Percentiles rank a stretch among this genome's conserved stretches.
phyloP scores from a whole-genome alignment of 352 stramenopile species.

The Phytopythium cucurbitacearum region DNA sequence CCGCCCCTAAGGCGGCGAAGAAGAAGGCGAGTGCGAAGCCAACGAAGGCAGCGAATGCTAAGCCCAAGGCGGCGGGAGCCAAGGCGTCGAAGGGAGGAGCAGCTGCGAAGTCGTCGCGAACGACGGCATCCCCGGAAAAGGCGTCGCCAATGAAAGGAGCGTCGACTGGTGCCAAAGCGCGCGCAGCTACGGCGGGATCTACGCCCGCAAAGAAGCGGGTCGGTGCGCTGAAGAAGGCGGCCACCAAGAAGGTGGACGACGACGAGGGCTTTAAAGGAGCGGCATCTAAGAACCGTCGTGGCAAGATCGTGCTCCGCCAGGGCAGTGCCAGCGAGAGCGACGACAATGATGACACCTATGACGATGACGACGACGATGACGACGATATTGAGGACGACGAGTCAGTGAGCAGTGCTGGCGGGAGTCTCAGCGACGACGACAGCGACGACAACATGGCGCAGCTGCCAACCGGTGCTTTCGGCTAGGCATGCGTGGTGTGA shows the following conservation, averaged over 20 bases:
- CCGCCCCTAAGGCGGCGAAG: too few species aligned
- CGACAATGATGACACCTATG: constrained; percentile 24
- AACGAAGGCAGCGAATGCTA: background rate
- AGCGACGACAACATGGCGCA: constrained; percentile 61
- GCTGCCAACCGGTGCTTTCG: constrained; percentile 55
- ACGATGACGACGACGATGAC: constrained; percentile 22
- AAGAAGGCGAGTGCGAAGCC: background rate
- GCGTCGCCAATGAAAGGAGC: too few species aligned
- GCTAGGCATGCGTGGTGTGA: constrained; percentile 12
- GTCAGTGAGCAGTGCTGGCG: constrained; percentile 28
- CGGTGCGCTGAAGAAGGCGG: background rate
- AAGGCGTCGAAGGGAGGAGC: background rate
- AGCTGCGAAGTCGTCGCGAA: background rate
- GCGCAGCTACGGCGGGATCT: too few species aligned
- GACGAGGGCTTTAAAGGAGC: background rate
- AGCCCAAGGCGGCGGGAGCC: background rate
- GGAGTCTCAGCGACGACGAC: constrained; percentile 49
- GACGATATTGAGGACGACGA: constrained; percentile 26
- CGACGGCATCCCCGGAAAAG: background rate
- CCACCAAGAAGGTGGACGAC: constrained; percentile 1
- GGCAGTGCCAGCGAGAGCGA: constrained; percentile 14
- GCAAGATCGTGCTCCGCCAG: background rate
- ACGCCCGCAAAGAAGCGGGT: constrained; percentile 1
- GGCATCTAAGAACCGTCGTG: background rate
- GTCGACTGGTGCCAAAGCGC: too few species aligned